These are phyloP conservation scores for Penicillium sp. DNA, from an alignment of 2,329 filamentous ascomycete species.

Conservation along the genomic window DNA sequence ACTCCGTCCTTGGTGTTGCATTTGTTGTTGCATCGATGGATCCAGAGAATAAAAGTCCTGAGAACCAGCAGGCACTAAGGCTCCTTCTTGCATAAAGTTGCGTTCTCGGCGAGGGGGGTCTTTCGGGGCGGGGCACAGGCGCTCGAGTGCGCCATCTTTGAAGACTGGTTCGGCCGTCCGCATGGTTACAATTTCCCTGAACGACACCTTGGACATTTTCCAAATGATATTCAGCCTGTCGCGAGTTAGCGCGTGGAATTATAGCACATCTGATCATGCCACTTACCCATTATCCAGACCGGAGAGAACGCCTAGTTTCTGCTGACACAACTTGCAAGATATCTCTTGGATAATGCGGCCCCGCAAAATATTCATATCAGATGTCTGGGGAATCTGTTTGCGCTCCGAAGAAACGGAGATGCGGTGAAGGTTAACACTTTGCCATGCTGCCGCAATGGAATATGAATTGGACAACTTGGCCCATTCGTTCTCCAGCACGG, in stretches of 20 bases:
- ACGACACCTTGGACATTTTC: conserved; percentile 39
- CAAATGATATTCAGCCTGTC: conserved; percentile 37
- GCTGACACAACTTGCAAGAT: conserved; percentile 37
- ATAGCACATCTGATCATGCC: not conserved
- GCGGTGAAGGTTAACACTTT: conserved; percentile 37
- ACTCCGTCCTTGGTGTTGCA: conserved; percentile 36
- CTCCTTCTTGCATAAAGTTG: conserved; percentile 17
- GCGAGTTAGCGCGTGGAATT: not conserved
- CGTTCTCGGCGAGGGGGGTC: conserved; percentile 20
- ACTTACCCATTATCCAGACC: conserved; percentile 36
- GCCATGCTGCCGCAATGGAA: conserved; percentile 35
- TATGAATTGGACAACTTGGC: conserved; percentile 38
- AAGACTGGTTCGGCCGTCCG: conserved; percentile 35
- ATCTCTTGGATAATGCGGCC: conserved; percentile 37
- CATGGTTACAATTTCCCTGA: conserved; percentile 40
- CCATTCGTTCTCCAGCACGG: conserved; percentile 42
- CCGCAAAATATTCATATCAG: conserved; percentile 33
- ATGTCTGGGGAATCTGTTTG: conserved; percentile 36
- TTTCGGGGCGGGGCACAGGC: conserved; percentile 23
- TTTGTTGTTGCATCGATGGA: conserved; percentile 31
- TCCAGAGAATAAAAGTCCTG: conserved; percentile 17
- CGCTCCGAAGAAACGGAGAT: conserved; percentile 35
- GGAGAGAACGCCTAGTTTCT: conserved; percentile 36
- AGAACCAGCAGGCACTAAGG: conserved; percentile 22
- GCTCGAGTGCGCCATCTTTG: conserved; percentile 32